These are phyloP conservation scores for Hymenoscyphus fructigenus DNA, from an alignment of 2,329 filamentous ascomycete genomes.

Conservation along the genomic window DNA sequence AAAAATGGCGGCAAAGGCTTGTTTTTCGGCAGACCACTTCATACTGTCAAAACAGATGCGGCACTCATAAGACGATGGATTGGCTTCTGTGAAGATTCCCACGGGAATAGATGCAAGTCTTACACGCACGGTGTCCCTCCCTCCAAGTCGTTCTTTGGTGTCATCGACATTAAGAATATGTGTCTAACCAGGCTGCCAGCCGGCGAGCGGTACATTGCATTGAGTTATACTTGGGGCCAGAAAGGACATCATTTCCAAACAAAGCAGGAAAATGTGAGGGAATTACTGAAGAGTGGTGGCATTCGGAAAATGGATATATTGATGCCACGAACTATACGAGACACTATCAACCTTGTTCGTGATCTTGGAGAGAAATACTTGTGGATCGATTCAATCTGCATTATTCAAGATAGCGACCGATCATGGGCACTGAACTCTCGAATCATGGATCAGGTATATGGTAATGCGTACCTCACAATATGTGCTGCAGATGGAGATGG, in stretches of 20 bases:
- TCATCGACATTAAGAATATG: conserved; percentile 17
- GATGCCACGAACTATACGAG: conserved; percentile 25
- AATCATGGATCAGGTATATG: conserved; percentile 33
- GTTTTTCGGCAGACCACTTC: not conserved
- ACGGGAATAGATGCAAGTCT: not conserved
- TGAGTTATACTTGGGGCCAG: conserved; percentile 22
- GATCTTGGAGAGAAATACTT: conserved; percentile 29
- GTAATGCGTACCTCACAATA: conserved; percentile 26
- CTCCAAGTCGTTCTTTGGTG: conserved; percentile 16
- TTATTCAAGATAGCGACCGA: conserved; percentile 25
- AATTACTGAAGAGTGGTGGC: not conserved
- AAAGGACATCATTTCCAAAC: not conserved
- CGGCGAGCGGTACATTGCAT: conserved; percentile 9
- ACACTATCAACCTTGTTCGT: conserved; percentile 27
- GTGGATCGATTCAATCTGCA: conserved; percentile 37
- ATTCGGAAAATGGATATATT: conserved; percentile 13
- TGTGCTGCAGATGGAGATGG: conserved; percentile 28
- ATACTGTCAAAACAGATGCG: not conserved
- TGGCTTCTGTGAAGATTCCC: not conserved
- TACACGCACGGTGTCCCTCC: not conserved
- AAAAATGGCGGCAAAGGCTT: not conserved
- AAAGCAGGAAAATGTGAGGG: conserved; percentile 21
- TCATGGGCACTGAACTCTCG: conserved; percentile 17
- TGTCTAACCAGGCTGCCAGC: conserved; percentile 10
- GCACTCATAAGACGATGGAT: not conserved